Evolutionary conservation across 1,139 yeast genomes (phyloP).

Genomic region (Starmera stellimalicola): DNA sequence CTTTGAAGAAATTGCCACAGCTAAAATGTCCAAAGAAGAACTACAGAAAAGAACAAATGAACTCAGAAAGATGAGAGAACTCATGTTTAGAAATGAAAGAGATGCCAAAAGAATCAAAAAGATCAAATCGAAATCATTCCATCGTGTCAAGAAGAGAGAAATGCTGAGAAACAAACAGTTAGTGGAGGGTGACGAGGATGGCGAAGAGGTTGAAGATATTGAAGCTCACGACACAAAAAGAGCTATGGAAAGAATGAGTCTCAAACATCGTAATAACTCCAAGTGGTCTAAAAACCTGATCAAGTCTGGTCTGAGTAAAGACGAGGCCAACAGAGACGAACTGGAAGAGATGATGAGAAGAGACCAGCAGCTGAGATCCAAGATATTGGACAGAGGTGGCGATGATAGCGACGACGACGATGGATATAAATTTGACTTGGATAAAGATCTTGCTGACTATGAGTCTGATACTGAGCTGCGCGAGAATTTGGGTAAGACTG

Average conservation of each 20-base stretch:
- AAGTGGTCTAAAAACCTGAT: slow-evolving; percentile 91
- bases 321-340: slow-evolving; percentile 72
- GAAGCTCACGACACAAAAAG: slow-evolving; percentile 66
- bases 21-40: slow-evolving; percentile 75
- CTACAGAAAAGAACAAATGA: slow-evolving; percentile 70
- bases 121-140: slow-evolving; percentile 86
- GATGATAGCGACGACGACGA: slow-evolving; percentile 42
- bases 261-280: slow-evolving; percentile 80
- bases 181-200: slow-evolving; percentile 51
- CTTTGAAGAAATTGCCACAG: slow-evolving; percentile 82
- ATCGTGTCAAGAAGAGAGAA: slow-evolving; percentile 81
- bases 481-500: slow-evolving; percentile 57
- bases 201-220: slow-evolving; percentile 30
- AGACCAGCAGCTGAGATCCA: slow-evolving; percentile 69
- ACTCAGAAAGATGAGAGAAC: slow-evolving; percentile 84
- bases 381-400: slow-evolving; percentile 60
- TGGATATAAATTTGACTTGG: slow-evolving; percentile 36
- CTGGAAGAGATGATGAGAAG: slow-evolving; percentile 90
- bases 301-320: slow-evolving; percentile 84
- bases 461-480: slow-evolving; percentile 25
- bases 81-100: slow-evolving; percentile 91
- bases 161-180: slow-evolving; percentile 57
- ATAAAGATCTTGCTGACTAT: slow-evolving; percentile 29
- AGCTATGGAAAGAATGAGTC: slow-evolving; percentile 86
- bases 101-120: slow-evolving; percentile 87